Base-by-base conservation (phyloP, 768 basidiomycete genomes). In the Collybiopsis confluens region DNA sequence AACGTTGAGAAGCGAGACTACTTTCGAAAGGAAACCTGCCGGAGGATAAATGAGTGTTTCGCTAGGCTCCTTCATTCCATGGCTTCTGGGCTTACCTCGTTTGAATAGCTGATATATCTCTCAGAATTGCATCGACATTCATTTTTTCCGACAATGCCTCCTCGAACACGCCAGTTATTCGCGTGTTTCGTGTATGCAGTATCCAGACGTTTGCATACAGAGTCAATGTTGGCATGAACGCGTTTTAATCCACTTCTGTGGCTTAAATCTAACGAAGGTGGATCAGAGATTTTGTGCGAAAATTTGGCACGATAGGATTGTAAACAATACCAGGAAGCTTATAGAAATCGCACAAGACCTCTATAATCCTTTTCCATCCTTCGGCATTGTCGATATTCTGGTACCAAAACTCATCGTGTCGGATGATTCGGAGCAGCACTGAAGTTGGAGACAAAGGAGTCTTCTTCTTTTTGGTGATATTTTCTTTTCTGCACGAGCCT, bases 121-220 rank as follows among this genome's bases (percentile, higher is more conserved):
- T 71, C 52, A 86, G 64, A 35, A 86, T 69, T 2, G 80, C 72
- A 62, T 86, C 85, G 0, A 71, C 73, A 28, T 74, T 84, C 80
- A 86, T 82, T 60, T 81, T 82, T 80, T 7, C 77, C 80, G 7
- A 83, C 71, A 41, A 86, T 78, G 0, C 78, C 83, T 0, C 82
- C 83, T n/a, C 20, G 65, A 16, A 86, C 67, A 54, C 73, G 75
- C 33, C 78, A 73, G 62, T 80, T 78, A 0, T 66, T 65, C 1
- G 54, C 36, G 56, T 79, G 70, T 13, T 65, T 68, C 1, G 72
- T 62, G 58, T 79, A 86, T 1, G 75, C 68, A n/a, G 68, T 67
- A 43, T 84, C 77, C 23, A 86, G 71, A 24, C 71, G 72, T 15
- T 65, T 61, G 56, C 78, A 81, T 33, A 85, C 73, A 2, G 66